A percentile compares a stretch with the other conserved stretches of the same genome.
These are phyloP conservation scores for Nidula microcarpa DNA, from an alignment of 768 basidiomycete genomes.

Conservation along the genomic window DNA sequence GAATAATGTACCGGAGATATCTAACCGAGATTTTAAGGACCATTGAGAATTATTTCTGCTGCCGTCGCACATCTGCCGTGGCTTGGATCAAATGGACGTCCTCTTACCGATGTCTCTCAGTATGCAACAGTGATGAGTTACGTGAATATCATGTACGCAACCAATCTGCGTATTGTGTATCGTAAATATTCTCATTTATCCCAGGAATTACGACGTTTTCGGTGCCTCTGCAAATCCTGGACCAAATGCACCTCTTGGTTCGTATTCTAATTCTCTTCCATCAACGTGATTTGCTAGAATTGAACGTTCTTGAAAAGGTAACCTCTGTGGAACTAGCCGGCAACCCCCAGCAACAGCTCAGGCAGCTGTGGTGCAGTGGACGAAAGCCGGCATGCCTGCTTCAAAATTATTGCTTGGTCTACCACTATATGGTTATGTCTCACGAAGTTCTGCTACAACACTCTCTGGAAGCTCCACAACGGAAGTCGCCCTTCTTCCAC, in stretches of 20 bases:
- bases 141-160: conserved; percentile 60
- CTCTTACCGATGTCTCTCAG: conserved; percentile 59
- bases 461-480: conserved; percentile 38
- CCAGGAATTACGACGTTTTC: conserved; percentile 80
- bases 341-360: conserved; percentile 68
- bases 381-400: conserved; percentile 61
- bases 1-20: neutral
- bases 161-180: neutral
- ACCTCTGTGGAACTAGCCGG: conserved; percentile 59
- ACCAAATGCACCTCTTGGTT: conserved; percentile 67
- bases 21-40: conserved; percentile 18
- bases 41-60: conserved; percentile 61
- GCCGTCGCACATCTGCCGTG: conserved; percentile 71
- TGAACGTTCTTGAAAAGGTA: conserved; percentile 17
- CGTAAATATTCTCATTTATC: conserved; percentile 11
- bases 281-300: no score
- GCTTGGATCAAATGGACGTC: conserved; percentile 57
- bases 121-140: conserved; percentile 65
- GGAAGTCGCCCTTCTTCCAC: conserved; percentile 29
- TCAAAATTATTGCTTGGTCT: conserved; percentile 61
- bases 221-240: conserved; percentile 66
- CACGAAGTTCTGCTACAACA: conserved; percentile 43
- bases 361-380: conserved; percentile 61
- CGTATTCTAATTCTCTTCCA: neutral
- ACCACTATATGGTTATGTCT: conserved; percentile 67